Evolutionary conservation across 148 eudicot genomes (phyloP).

Genomic region (Rhododendron mucronatum): DNA sequence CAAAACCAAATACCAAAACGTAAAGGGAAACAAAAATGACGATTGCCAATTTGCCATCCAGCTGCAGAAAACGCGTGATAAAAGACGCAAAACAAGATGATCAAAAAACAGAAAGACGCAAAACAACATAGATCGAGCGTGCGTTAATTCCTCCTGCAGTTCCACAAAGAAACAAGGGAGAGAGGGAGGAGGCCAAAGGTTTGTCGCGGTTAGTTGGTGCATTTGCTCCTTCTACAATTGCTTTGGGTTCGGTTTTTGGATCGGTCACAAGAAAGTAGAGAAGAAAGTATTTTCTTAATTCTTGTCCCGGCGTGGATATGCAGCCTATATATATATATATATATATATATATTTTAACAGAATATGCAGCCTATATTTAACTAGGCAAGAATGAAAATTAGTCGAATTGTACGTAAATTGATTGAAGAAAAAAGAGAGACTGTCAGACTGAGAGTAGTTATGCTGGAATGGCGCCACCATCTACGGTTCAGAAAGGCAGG

Average conservation of each 20-base stretch:
- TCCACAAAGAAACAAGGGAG: background rate
- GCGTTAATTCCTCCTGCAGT: background rate
- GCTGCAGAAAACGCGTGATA: constrained; percentile 17
- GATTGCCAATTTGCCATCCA: background rate
- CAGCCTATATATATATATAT: too few species aligned
- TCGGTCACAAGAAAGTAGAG: background rate
- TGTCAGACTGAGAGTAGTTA: too few species aligned
- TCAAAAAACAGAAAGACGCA: background rate
- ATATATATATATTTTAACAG: too few species aligned
- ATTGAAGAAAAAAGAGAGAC: too few species aligned
- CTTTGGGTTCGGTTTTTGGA: background rate
- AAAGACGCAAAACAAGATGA: background rate
- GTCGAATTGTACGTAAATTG: too few species aligned
- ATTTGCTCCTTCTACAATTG: background rate
- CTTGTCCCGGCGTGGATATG: too few species aligned
- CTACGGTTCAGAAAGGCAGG: constrained; percentile 4
- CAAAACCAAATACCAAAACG: background rate
- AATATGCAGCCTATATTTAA: too few species aligned
- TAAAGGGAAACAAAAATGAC: background rate
- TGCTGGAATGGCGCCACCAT: constrained; percentile 14
- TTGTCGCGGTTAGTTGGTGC: background rate
- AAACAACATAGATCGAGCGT: constrained; percentile 6
- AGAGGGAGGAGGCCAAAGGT: background rate
- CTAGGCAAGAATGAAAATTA: too few species aligned
- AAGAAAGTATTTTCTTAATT: too few species aligned